These are phyloP conservation scores for Garcia nutans DNA, from an alignment of 345 rosid genomes.

Conservation along the genomic window DNA sequence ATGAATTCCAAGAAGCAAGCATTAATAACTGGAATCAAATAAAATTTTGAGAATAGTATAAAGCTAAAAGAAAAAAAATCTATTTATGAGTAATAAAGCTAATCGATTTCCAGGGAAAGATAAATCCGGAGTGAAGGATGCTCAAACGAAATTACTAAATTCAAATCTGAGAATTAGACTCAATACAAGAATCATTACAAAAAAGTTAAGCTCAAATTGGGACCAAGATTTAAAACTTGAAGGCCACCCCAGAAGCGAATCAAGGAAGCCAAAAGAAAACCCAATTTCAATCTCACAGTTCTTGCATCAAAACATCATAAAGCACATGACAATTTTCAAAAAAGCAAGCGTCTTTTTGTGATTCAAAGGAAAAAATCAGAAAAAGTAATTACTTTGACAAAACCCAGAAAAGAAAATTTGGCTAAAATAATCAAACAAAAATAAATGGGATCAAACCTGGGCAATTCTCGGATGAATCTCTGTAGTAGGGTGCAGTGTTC, in stretches of 20 bases:
- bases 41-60: neutral
- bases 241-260: neutral
- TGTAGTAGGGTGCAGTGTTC: neutral
- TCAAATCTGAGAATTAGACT: neutral
- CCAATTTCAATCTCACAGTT: neutral
- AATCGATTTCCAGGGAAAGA: neutral
- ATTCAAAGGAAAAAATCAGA: conserved; percentile 1
- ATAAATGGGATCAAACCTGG: conserved; percentile 20
- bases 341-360: neutral
- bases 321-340: neutral
- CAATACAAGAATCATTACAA: neutral
- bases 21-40: neutral
- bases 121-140: neutral
- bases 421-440: neutral
- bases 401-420: conserved; percentile 1
- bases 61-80: neutral
- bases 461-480: conserved; percentile 12
- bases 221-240: conserved; percentile 15
- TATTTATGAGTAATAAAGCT: neutral
- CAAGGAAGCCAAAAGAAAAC: too few species aligned
- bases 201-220: neutral
- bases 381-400: neutral
- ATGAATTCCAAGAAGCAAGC: neutral
- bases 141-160: neutral
- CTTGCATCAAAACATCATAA: neutral